Percentiles rank a stretch among this genome's conserved stretches.
phyloP scores from a whole-genome alignment of 306 rosid species.

The Vigna radiata region DNA sequence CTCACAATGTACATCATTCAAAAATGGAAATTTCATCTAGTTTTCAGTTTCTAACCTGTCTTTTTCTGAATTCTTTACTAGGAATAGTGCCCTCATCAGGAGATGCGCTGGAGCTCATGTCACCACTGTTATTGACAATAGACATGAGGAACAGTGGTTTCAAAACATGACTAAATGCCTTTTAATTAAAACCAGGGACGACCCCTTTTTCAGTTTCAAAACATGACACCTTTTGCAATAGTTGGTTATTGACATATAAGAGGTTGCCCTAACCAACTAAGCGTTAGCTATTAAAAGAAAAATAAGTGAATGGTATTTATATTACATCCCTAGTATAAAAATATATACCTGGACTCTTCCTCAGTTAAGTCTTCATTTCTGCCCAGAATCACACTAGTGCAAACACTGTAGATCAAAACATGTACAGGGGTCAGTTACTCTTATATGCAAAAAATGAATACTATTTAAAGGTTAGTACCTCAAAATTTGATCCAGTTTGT shows the following conservation, averaged over 20 bases:
- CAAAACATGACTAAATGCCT: conserved; percentile 17
- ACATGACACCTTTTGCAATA: neutral
- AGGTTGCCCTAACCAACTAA: neutral
- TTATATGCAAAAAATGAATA: conserved; percentile 21
- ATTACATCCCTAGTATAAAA: conserved; percentile 19
- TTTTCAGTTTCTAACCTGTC: conserved; percentile 68
- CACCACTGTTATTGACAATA: conserved; percentile 66
- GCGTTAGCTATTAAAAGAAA: neutral
- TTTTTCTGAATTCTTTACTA: conserved; percentile 72
- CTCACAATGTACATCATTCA: conserved; percentile 32
- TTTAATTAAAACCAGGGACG: conserved; percentile 23
- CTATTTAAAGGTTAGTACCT: conserved; percentile 63
- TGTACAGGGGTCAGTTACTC: conserved; percentile 28
- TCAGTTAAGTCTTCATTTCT: conserved; percentile 67
- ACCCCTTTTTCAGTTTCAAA: conserved; percentile 20
- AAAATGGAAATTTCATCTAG: conserved; percentile 22
- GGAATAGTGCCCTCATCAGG: conserved; percentile 66
- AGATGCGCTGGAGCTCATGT: conserved; percentile 62
- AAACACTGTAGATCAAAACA: conserved; percentile 67
- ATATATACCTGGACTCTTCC: conserved; percentile 84
- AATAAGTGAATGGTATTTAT: neutral
- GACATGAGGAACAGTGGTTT: conserved; percentile 28
- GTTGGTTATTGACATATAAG: neutral
- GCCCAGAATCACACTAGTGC: conserved; percentile 88
- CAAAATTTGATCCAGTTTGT: conserved; percentile 91